Percentiles rank a stretch among this genome's conserved stretches.
These are phyloP conservation scores for Arctium minus DNA, from an alignment of 129 eudicot genomes.

Conservation along the genomic window DNA sequence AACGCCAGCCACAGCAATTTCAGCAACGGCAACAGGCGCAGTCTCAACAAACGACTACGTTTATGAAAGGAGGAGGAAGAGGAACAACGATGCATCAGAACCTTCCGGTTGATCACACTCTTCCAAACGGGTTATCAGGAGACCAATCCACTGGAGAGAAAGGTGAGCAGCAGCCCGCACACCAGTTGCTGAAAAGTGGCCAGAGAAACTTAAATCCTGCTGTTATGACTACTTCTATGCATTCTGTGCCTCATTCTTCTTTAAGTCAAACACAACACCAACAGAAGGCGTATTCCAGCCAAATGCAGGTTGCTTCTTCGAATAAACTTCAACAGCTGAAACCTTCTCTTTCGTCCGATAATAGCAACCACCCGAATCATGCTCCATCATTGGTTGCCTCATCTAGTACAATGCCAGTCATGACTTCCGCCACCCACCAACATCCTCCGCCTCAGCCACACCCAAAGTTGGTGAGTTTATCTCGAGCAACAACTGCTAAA, in stretches of 20 bases:
- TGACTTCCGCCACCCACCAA: constrained; percentile 35
- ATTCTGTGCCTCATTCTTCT: too few species aligned
- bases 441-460: constrained; percentile 24
- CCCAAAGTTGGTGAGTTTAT: constrained; percentile 41
- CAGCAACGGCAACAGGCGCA: constrained; percentile 38
- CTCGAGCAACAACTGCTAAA: constrained; percentile 29
- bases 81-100: constrained; percentile 32
- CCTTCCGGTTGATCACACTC: not conserved
- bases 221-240: too few species aligned
- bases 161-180: constrained; percentile 36
- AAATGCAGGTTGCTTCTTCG: constrained; percentile 3
- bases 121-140: constrained; percentile 41
- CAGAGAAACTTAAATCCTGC: constrained; percentile 13
- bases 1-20: constrained; percentile 27
- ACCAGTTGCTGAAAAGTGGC: constrained; percentile 32
- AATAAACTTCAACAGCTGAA: constrained; percentile 8
- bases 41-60: constrained; percentile 46
- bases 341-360: constrained; percentile 24
- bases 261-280: constrained; percentile 19
- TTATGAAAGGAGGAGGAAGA: constrained; percentile 45
- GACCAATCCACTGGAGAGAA: constrained; percentile 33
- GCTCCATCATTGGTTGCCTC: constrained; percentile 20
- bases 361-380: constrained; percentile 32
- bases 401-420: constrained; percentile 17
- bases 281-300: constrained; percentile 37